Conservation (phyloP, 2,329 filamentous ascomycete species). For the Bipolaris victoriae region DNA sequence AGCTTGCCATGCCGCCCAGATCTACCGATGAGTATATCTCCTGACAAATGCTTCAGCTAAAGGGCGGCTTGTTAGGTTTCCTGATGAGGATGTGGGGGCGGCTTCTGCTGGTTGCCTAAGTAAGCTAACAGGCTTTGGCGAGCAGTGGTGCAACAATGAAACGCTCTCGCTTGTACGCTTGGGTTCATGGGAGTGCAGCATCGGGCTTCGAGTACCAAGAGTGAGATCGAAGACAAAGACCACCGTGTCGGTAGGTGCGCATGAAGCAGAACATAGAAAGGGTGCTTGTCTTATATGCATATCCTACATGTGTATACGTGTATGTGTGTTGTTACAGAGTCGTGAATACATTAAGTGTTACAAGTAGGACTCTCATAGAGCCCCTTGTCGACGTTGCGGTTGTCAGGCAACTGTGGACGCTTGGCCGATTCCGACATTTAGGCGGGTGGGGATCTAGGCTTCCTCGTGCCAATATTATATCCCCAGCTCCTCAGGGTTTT, state of each 20-base stretch:
- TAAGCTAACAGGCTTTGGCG: conserved; percentile 10
- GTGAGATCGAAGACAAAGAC: neutral
- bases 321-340: conserved; percentile 15
- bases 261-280: neutral
- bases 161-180: conserved; percentile 1
- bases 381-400: neutral
- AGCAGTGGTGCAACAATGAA: conserved; percentile 11
- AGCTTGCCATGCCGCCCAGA: neutral
- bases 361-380: neutral
- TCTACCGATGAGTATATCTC: neutral
- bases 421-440: neutral
- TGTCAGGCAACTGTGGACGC: neutral
- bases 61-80: conserved; percentile 5
- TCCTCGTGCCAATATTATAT: conserved; percentile 89
- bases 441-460: conserved; percentile 39
- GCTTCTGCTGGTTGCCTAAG: neutral
- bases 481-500: conserved; percentile 86
- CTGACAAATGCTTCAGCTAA: neutral
- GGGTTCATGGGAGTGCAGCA: neutral
- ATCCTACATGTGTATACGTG: conserved; percentile 12
- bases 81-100: neutral
- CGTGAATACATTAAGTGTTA: conserved; percentile 18
- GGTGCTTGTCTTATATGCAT: conserved; percentile 2
- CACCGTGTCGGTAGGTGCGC: neutral
- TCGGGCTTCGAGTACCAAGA: neutral